Base-by-base conservation (phyloP, 23 red algal genomes). In the Pyropia haitanensis region DNA sequence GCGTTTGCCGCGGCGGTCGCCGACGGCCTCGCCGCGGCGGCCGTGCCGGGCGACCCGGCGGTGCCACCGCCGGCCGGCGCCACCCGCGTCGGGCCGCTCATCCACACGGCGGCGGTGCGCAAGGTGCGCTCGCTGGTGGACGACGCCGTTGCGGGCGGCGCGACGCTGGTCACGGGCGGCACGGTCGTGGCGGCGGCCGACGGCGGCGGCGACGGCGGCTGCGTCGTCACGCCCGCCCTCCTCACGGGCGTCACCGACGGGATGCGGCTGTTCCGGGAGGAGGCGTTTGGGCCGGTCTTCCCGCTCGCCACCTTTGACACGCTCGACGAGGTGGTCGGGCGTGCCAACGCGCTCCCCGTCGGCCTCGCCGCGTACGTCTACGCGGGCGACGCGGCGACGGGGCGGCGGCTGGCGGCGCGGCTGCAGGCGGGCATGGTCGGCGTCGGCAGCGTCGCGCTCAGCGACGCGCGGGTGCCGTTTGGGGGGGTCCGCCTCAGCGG, bases 371-470 rank as follows among this genome's bases (percentile, higher is more conserved):
- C 70, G 34, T 98, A 98, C 60, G 60, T 90, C 9, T 98, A 72
- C 73, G 88, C 94, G 55, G 60, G 46, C 0, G 63, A 87, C 63
- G 17, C 88, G 7, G 65, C 65, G 0, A 28, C 77, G n/a, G 71
- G 59, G 5, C 71, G 39, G 52, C 44, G 81, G 13, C 61, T 65
- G 32, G 61, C 58, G 34, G 56, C 78, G 62, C 61, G 65, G 20
- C 56, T 98, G 52, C 70, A 88, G 24, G 64, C 62, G 21, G 94
- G 94, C 5, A 98, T 98, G 77, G 80, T 98, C 18, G 94, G 80
- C 18, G 75, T 98, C 19, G 91, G 91, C 28, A 33, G 57, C 39
- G 74, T 55, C 15, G 64, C 64, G 18, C 50, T 98, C 27, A 79
- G 70, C 71, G 62, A 67, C 65, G 62, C 86, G 18, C 59, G 70